Base-by-base conservation (phyloP, 2,329 filamentous ascomycete genomes). In the Hymenoscyphus salicellus region DNA sequence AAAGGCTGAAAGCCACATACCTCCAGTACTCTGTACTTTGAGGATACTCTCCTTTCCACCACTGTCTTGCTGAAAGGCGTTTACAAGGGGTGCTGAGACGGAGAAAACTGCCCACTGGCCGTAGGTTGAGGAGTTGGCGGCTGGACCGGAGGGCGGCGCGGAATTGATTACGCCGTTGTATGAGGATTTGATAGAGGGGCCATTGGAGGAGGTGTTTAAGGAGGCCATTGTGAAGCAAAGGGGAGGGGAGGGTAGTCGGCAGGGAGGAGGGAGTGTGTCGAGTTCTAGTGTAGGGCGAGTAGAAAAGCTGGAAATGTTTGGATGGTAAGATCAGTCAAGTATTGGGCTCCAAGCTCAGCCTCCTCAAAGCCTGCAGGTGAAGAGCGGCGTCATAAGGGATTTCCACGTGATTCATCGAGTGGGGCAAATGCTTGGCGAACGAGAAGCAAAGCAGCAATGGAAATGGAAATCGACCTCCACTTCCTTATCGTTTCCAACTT, bases 41-140 rank as follows among this genome's bases (percentile, higher is more conserved):
- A 99, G 81, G 1, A 97, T 86, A 77, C 94, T 98, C 80, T 98
- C 94, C 80, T 97, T 98, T 70, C 87, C 83, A 46, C 86, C 89
- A 64, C 86, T 84, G 75, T 95, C 91, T 69, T 84, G 82, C 79
- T 97, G 92, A 78, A 99, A 99, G 65, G 93, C 93, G 80, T 90
- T 98, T 76, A 92, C 85, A 49, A 99, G 86, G 62, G 95, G 95
- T 66, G 94, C 91, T 76, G 95, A 91, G 49, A 99, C 95, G 7
- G 91, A 91, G 80, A 96, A 97, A 67, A 99, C 82, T 23, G 92
- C 94, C 95, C 95, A 99, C 81, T 94, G 91, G 68, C 86, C 93
- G 75, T 91, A 91, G 58, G 93, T 97, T 46, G 91, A 85, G 58
- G 93, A 97, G 75, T 82, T 83, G 10, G 84, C 82, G 64, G 84